Evolutionary conservation across 768 basidiomycete species (phyloP), one percentile per base, ranked within the genome.

Genomic region (Pleurotus sapidus): DNA sequence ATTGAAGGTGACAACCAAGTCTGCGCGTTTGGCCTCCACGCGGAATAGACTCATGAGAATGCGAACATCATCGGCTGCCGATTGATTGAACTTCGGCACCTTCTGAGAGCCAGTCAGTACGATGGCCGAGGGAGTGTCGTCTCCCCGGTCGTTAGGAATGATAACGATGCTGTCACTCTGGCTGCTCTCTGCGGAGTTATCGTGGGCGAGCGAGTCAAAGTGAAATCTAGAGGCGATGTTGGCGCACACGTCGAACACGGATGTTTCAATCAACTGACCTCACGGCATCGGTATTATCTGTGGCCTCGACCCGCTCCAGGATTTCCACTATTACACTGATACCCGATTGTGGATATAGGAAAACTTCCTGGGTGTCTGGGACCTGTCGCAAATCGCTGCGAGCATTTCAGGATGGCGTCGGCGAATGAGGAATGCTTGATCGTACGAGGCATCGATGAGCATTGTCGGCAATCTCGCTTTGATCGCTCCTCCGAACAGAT

Each of bases 331-430:
- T 81, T 60, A 95, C 80, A 65, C 89, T 93, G 62, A 86, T 75
- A 49, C 79, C 78, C 4, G 86, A 89, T 48, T 83, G 71, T 5
- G 82, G 81, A 55, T 86, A 87, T 56, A 97, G 68, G 72, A 93
- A 89, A 42, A 97, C 96, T 67, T 98, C 97, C 70, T 99, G 96
- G 3, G 85, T 93, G 68, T 98, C 90, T 12, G 97, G 95, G 11
- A 99, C 78, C 72, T 98, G 91, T 55, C 96, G 92, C 11, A 79
- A 47, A 61, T 77, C 70, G 24, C 81, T 83, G 58, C 24, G 54
- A 60, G 37, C 18, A 14, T 49, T 57, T 34, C 62, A 47, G 42
- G 34, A 15, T 18, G 39, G 4, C 25, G 12, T 46, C 49, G 8
- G 48, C 54, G 38, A 42, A 49, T 51, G 54, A 56, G 37, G 45